Evolutionary conservation across 169 alveolate species (phyloP).

Genomic region (Cystoisospora suis): DNA sequence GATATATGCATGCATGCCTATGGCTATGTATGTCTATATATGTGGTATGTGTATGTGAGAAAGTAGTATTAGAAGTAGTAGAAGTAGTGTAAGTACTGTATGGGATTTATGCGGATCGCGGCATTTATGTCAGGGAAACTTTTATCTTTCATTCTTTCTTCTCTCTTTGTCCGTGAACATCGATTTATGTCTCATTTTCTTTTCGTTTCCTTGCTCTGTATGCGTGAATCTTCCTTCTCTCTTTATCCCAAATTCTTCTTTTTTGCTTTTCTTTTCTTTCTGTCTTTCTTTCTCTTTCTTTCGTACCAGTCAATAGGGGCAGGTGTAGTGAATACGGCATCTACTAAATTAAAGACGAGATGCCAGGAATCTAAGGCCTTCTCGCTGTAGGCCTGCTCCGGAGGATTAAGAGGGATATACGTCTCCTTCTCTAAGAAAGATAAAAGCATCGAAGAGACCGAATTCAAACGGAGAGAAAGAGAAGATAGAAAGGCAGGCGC

Average conservation of each 20-base stretch:
- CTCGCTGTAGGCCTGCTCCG: slow-evolving; percentile 50
- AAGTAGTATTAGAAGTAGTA: too few species aligned
- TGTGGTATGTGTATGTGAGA: too few species aligned
- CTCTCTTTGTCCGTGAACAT: background rate
- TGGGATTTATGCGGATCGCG: too few species aligned
- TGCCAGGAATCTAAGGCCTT: slow-evolving; percentile 59
- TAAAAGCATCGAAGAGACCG: slow-evolving; percentile 10
- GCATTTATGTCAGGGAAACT: too few species aligned
- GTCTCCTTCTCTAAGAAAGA: slow-evolving; percentile 30
- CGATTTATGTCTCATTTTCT: background rate
- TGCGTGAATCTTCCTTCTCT: background rate
- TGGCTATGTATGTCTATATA: too few species aligned
- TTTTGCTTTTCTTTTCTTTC: background rate
- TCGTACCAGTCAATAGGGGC: slow-evolving; percentile 44
- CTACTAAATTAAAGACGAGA: slow-evolving; percentile 35
- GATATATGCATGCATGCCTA: too few species aligned
- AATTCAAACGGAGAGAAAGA: slow-evolving; percentile 47
- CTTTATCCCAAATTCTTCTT: background rate
- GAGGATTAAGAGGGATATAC: slow-evolving; percentile 54
- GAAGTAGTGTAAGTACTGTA: too few species aligned
- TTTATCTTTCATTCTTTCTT: background rate
- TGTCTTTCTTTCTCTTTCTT: background rate
- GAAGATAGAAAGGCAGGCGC: slow-evolving; percentile 59
- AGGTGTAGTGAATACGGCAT: slow-evolving; percentile 36
- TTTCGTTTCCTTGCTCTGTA: background rate